phyloP scores from a whole-genome alignment of 306 rosid genomes.

The Medicago lupulina region DNA sequence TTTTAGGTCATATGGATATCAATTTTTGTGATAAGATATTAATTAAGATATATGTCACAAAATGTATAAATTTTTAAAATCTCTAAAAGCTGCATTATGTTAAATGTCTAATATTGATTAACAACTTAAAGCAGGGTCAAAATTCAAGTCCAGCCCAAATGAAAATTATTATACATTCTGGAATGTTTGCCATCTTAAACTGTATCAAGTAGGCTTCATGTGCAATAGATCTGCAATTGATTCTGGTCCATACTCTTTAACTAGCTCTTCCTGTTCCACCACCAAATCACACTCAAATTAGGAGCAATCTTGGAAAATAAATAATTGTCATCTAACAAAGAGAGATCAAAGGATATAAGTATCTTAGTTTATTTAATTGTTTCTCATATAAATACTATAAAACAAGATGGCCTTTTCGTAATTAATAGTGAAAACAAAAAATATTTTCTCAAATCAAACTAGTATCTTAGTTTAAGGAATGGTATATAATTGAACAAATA shows the following conservation, averaged over 20 bases:
- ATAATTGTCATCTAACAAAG: not conserved
- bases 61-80: too few relatives aligned
- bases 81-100: too few relatives aligned
- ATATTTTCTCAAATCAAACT: not conserved
- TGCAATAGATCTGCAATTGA: constrained; percentile 53
- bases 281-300: constrained; percentile 38
- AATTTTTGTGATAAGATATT: too few relatives aligned
- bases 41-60: too few relatives aligned
- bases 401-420: not conserved
- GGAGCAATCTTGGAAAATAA: constrained; percentile 13
- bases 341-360: not conserved
- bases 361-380: not conserved
- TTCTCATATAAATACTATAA: not conserved
- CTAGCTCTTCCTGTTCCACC: constrained; percentile 53
- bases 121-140: constrained; percentile 4
- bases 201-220: constrained; percentile 37
- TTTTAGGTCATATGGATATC: too few relatives aligned
- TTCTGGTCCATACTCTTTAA: constrained; percentile 46
- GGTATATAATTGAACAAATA: constrained; percentile 16
- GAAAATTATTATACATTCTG: not conserved
- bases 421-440: not conserved
- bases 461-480: not conserved
- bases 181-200: constrained; percentile 16
- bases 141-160: constrained; percentile 20
- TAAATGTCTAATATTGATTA: not conserved